phyloP scores from a whole-genome alignment of 257 asterid genomes.

The Nicotiana attenuata region DNA sequence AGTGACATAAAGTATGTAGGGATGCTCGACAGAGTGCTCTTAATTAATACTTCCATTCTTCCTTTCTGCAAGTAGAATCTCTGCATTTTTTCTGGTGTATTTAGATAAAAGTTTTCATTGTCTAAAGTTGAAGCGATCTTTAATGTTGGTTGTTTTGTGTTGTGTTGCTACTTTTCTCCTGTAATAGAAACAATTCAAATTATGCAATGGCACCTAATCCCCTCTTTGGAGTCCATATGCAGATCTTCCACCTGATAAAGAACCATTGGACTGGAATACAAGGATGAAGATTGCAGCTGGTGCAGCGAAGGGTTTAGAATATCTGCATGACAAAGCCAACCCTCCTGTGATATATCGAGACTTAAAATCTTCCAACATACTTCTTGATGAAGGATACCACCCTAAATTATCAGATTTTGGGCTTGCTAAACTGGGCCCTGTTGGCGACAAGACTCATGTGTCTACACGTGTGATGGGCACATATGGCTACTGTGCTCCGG shows the following conservation, averaged over 20 bases:
- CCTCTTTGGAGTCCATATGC: conserved; percentile 9
- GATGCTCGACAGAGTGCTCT: background rate
- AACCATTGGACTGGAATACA: conserved; percentile 86
- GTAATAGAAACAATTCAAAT: background rate
- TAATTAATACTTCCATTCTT: background rate
- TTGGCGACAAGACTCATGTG: conserved; percentile 90
- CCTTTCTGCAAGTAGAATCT: background rate
- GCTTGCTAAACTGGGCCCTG: conserved; percentile 88
- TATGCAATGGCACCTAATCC: background rate
- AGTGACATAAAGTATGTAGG: background rate
- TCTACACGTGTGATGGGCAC: conserved; percentile 97
- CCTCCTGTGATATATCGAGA: conserved; percentile 91
- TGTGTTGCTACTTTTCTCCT: background rate
- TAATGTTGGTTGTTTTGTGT: background rate
- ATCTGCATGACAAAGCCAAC: conserved; percentile 82
- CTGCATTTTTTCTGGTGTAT: background rate
- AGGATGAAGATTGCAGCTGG: conserved; percentile 96
- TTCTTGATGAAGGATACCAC: conserved; percentile 66
- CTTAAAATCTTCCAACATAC: conserved; percentile 81
- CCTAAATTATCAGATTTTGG: conserved; percentile 93
- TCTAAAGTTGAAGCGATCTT: background rate
- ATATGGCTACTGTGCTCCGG: conserved; percentile 95
- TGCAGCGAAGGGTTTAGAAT: conserved; percentile 84
- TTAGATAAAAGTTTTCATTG: background rate
- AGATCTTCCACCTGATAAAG: conserved; percentile 61